Conservation (phyloP, 2,329 filamentous ascomycete species). For the Exophiala lecanii-corni region DNA sequence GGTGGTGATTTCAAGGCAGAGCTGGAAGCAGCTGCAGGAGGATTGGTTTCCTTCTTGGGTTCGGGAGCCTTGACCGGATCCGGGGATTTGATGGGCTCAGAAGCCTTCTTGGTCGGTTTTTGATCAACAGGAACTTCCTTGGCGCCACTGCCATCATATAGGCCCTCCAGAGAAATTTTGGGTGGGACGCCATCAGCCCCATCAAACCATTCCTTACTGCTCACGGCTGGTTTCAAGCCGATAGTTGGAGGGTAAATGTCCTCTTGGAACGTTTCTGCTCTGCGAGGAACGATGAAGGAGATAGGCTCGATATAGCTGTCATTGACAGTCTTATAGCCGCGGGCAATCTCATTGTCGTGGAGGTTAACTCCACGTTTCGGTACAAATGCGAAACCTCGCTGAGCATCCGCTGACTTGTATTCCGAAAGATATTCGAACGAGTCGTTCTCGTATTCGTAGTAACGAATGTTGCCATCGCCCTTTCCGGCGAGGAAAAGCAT, state of each 20-base stretch:
- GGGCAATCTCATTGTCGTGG: conserved; percentile 93
- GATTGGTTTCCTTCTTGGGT: conserved; percentile 44
- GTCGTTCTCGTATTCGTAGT: conserved; percentile 97
- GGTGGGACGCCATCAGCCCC: conserved; percentile 80
- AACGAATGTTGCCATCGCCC: conserved; percentile 97
- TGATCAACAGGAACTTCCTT: conserved; percentile 68
- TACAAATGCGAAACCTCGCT: conserved; percentile 89
- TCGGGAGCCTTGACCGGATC: conserved; percentile 42
- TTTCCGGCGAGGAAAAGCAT: conserved; percentile 96
- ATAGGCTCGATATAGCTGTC: conserved; percentile 93
- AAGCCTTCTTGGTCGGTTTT: conserved; percentile 39
- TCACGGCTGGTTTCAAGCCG: conserved; percentile 75
- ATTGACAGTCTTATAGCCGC: conserved; percentile 95
- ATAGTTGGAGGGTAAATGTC: conserved; percentile 90
- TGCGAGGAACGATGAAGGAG: conserved; percentile 91
- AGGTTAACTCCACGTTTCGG: conserved; percentile 94
- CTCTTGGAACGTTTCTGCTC: conserved; percentile 91
- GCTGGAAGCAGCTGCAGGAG: conserved; percentile 30
- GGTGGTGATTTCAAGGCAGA: conserved; percentile 48
- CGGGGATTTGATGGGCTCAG: conserved; percentile 43
- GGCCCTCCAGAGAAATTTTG: conserved; percentile 88
- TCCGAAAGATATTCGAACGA: conserved; percentile 97
- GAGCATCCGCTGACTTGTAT: conserved; percentile 93
- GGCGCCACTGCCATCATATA: conserved; percentile 79
- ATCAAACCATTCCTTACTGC: conserved; percentile 74